Conservation (phyloP, 108 stramenopile genomes). For the Cyclotella distinguenda region DNA sequence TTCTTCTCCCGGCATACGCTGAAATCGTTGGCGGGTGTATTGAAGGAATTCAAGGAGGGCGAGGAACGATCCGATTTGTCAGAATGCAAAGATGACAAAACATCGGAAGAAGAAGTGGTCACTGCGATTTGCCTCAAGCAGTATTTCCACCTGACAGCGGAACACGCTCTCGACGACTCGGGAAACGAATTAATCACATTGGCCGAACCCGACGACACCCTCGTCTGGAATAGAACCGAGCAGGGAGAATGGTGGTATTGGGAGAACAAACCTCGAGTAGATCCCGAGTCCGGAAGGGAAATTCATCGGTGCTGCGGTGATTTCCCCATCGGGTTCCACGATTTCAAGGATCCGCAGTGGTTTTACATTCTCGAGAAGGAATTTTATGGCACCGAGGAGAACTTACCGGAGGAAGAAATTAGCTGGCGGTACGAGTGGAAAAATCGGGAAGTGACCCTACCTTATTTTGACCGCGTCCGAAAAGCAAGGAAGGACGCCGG, state of each 20-base stretch:
- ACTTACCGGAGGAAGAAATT: background rate
- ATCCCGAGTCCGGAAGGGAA: conserved; percentile 14
- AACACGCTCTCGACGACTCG: conserved; percentile 12
- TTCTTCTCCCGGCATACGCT: conserved; percentile 25
- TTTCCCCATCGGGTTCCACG: conserved; percentile 34
- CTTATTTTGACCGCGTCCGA: conserved; percentile 21
- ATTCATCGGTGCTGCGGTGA: conserved; percentile 36
- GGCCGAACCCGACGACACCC: conserved; percentile 19
- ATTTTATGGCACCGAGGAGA: conserved; percentile 3
- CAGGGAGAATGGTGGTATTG: conserved; percentile 49
- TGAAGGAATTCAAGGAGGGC: conserved; percentile 18
- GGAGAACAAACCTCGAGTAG: conserved; percentile 23
- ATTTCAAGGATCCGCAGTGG: conserved; percentile 29
- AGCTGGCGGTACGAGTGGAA: conserved; percentile 18
- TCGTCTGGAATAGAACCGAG: conserved; percentile 36
- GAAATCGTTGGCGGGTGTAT: conserved; percentile 15
- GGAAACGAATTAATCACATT: conserved; percentile 22
- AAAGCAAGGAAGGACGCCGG: conserved; percentile 1
- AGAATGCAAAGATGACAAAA: conserved; percentile 25
- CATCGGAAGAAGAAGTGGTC: conserved; percentile 26
- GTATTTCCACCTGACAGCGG: conserved; percentile 22
- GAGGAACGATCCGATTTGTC: background rate
- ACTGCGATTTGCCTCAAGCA: conserved; percentile 37
- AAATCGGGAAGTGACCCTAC: conserved; percentile 1
- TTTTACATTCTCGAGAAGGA: conserved; percentile 31